phyloP scores from a whole-genome alignment of 1,284 basidiomycete genomes.

The Moesziomyces sp. region DNA sequence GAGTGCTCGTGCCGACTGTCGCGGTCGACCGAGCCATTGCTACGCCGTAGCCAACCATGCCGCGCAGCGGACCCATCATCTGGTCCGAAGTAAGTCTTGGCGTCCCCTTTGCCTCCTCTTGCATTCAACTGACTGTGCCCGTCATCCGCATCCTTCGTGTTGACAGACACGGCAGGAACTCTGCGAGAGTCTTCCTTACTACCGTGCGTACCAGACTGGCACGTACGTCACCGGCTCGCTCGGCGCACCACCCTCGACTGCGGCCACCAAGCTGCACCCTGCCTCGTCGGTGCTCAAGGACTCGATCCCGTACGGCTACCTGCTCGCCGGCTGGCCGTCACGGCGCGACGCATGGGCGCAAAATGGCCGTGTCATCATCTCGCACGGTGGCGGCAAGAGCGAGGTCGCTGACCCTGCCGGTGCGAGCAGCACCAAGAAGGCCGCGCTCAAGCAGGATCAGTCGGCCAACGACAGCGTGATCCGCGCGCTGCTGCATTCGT shows the following conservation, averaged over 20 bases:
- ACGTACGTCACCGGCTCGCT: conserved; percentile 27
- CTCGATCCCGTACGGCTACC: conserved; percentile 41
- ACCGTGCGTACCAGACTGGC: conserved; percentile 49
- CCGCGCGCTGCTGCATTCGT: conserved; percentile 38
- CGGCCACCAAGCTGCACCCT: not conserved
- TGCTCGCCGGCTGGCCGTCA: conserved; percentile 47
- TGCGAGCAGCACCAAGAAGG: conserved; percentile 8
- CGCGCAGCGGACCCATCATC: conserved; percentile 31
- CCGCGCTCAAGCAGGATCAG: conserved; percentile 42
- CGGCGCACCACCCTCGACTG: conserved; percentile 12
- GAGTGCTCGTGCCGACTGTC: not conserved
- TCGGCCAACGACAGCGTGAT: conserved; percentile 28
- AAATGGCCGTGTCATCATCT: conserved; percentile 49
- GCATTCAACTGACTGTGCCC: not conserved
- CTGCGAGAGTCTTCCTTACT: conserved; percentile 53
- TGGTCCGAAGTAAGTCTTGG: conserved; percentile 28
- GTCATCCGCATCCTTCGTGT: not conserved
- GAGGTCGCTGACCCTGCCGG: conserved; percentile 1
- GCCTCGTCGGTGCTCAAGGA: conserved; percentile 16
- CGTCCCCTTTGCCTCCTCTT: not conserved
- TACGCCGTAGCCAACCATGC: conserved; percentile 4
- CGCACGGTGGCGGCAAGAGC: conserved; percentile 47
- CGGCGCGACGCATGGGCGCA: conserved; percentile 41
- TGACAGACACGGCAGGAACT: conserved; percentile 48
- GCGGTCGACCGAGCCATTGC: not conserved